These are phyloP conservation scores for Aurantiochytrium sp. DNA, from an alignment of 108 stramenopile species.

Conservation along the genomic window DNA sequence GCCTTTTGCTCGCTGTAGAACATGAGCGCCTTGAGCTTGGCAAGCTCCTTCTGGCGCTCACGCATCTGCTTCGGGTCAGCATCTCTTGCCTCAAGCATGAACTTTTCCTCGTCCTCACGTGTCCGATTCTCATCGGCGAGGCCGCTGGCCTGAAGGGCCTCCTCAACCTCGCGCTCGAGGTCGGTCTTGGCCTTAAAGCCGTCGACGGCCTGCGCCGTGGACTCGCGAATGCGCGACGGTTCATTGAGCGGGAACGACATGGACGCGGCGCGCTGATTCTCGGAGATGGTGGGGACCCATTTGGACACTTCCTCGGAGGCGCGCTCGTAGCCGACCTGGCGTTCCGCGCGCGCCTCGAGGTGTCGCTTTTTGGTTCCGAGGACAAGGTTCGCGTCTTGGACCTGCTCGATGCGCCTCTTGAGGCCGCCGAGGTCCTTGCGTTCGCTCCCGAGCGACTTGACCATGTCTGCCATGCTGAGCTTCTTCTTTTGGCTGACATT, in stretches of 20 bases:
- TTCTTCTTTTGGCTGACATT: slow-evolving; percentile 32
- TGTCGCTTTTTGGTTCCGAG: slow-evolving; percentile 67
- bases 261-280: slow-evolving; percentile 82
- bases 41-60: slow-evolving; percentile 83
- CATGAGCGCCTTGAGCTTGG: slow-evolving; percentile 89
- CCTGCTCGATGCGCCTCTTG: slow-evolving; percentile 64
- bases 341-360: slow-evolving; percentile 71
- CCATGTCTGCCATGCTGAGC: slow-evolving; percentile 75
- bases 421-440: slow-evolving; percentile 73
- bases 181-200: slow-evolving; percentile 79
- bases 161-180: slow-evolving; percentile 81
- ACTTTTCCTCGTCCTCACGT: slow-evolving; percentile 59
- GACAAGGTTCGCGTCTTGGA: slow-evolving; percentile 59
- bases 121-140: slow-evolving; percentile 71
- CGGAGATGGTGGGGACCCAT: slow-evolving; percentile 76
- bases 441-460: slow-evolving; percentile 68
- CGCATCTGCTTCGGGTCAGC: slow-evolving; percentile 77
- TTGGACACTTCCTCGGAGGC: slow-evolving; percentile 65
- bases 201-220: slow-evolving; percentile 58
- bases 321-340: slow-evolving; percentile 75
- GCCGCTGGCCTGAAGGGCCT: slow-evolving; percentile 75
- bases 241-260: slow-evolving; percentile 81
- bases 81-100: slow-evolving; percentile 73
- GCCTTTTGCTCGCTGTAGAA: slow-evolving; percentile 97
- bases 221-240: slow-evolving; percentile 45